Base-by-base conservation (phyloP, 148 eudicot species). In the Chenopodium formosanum region DNA sequence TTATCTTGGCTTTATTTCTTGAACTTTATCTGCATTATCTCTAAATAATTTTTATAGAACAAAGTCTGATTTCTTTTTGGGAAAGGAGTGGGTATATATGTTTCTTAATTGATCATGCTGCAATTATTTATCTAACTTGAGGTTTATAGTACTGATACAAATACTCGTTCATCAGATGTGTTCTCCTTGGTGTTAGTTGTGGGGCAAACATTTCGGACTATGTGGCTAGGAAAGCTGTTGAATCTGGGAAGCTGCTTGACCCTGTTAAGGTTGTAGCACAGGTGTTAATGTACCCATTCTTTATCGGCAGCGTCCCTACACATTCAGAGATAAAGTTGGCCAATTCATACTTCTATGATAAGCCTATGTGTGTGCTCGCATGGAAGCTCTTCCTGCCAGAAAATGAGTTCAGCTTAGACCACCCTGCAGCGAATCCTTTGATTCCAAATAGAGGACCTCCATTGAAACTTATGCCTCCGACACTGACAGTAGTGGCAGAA, bases 181-280 rank as follows among this genome's bases (percentile, higher is more conserved):
- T 93, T 77, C 94, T 95, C 27, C 94, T 95, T 53, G 98, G 98
- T 58, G 97, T 92, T 74, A 95, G 98, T 80, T 92, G 94, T 82
- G 98, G 98, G 23, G 94, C 92, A 81, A 95, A 95, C 72, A 95
- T 95, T 79, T 92, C 97, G 32, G 94, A 95, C 68, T 92, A 95
- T 69, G 97, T 95, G 80, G 90, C 97, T 60, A 85, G 91, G 68
- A 95, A 91, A 90, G 90, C 97, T 7, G 94, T 93, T 5, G 98
- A 93, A 74, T 83, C 88, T 4, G 94, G 91, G 37, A 91, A 84
- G 81, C 94, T 90, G 75, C 65, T 95, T 68, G 97, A 95, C 70
- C 98, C 98, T n/a, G 90, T 95, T 70, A 92, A 91, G 79, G 92
- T 95, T 53, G 98, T 95, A 23, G 98, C 98, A 25, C 98, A 93